Evolutionary conservation across 306 rosid species (phyloP).

Genomic region (Hippophae gyantsensis): DNA sequence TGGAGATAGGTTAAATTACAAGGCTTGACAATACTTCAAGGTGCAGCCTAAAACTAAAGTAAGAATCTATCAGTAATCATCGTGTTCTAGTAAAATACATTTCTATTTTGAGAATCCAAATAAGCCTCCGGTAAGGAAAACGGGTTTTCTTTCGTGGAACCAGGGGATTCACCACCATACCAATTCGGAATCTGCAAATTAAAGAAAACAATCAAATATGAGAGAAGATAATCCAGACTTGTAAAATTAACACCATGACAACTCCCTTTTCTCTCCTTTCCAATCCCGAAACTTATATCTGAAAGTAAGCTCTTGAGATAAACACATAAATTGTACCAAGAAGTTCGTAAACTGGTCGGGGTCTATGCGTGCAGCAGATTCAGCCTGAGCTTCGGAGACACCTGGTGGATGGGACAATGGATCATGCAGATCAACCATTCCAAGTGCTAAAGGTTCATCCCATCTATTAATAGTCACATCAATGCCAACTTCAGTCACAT

Average conservation of each 20-base stretch:
- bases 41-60: slow-evolving; percentile 3
- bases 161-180: slow-evolving; percentile 54
- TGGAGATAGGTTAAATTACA: slow-evolving; percentile 9
- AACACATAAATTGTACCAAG: slow-evolving; percentile 39
- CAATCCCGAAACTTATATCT: too few relatives aligned
- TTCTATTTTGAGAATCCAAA: slow-evolving; percentile 57
- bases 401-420: slow-evolving; percentile 97
- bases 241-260: not conserved
- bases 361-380: slow-evolving; percentile 62
- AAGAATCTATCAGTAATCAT: not conserved
- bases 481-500: slow-evolving; percentile 79
- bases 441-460: slow-evolving; percentile 72
- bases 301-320: not conserved
- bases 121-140: slow-evolving; percentile 71
- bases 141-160: slow-evolving; percentile 72
- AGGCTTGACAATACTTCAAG: not conserved
- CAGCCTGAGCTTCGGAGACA: slow-evolving; percentile 84
- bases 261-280: too few relatives aligned
- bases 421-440: slow-evolving; percentile 93
- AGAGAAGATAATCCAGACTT: slow-evolving; percentile 3
- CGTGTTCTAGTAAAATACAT: slow-evolving; percentile 36
- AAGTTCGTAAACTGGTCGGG: slow-evolving; percentile 79
- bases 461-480: slow-evolving; percentile 65
- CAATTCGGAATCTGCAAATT: slow-evolving; percentile 73
- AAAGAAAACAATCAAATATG: slow-evolving; percentile 14